A percentile compares a stretch with the other conserved stretches of the same genome.
Conservation (phyloP, 495 filamentous ascomycete genomes). For the Corynascus novoguineensis region DNA sequence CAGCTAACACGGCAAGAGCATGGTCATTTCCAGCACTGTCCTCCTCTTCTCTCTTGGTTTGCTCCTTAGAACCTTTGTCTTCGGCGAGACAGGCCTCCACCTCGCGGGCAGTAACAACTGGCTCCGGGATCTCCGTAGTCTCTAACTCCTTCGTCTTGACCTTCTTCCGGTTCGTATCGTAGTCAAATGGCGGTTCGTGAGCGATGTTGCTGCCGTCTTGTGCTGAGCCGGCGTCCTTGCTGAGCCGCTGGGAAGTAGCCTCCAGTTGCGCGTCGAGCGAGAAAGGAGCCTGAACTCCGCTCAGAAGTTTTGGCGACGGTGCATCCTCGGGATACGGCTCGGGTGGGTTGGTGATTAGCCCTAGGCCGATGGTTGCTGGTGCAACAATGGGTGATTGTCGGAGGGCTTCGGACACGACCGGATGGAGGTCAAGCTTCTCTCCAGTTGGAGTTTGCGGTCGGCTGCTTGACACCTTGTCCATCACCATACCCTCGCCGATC, state of each 20-base stretch:
- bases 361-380: slow-evolving; percentile 19
- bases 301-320: slow-evolving; percentile 27
- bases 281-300: slow-evolving; percentile 17
- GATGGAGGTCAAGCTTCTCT: slow-evolving; percentile 17
- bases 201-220: slow-evolving; percentile 34
- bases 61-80: neutral
- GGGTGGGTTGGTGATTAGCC: slow-evolving; percentile 28
- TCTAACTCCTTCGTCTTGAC: slow-evolving; percentile 28
- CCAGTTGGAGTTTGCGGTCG: neutral
- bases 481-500: neutral
- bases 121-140: neutral
- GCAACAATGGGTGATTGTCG: neutral
- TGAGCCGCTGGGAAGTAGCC: neutral
- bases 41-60: slow-evolving; percentile 7
- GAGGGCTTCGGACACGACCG: slow-evolving; percentile 8
- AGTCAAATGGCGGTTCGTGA: slow-evolving; percentile 38
- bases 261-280: slow-evolving; percentile 19
- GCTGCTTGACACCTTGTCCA: slow-evolving; percentile 5
- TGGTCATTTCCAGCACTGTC: slow-evolving; percentile 12
- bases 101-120: neutral
- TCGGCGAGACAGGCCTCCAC: neutral
- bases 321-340: slow-evolving; percentile 23
- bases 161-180: slow-evolving; percentile 34
- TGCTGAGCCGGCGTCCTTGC: slow-evolving; percentile 28
- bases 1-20: slow-evolving; percentile 19